These are phyloP conservation scores for Diaporthe eres DNA, from an alignment of 2,329 filamentous ascomycete species.

Conservation along the genomic window DNA sequence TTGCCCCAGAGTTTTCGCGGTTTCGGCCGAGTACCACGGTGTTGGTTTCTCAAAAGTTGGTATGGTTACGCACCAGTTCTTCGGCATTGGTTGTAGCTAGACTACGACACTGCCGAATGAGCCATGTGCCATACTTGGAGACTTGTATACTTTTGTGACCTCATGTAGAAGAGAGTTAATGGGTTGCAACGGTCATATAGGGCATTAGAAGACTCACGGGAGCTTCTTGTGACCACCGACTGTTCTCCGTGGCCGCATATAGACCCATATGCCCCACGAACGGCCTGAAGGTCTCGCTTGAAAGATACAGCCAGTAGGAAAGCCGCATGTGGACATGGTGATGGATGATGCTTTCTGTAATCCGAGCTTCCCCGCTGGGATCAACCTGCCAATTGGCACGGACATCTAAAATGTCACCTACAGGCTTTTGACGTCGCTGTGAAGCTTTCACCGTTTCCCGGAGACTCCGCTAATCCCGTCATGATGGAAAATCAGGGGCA, in stretches of 20 bases:
- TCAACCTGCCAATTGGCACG: conserved; percentile 6
- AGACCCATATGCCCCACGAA: not conserved
- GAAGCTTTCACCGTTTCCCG: conserved; percentile 14
- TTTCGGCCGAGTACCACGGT: not conserved
- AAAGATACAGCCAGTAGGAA: not conserved
- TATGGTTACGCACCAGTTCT: too few species aligned
- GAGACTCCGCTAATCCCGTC: not conserved
- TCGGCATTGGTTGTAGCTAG: not conserved
- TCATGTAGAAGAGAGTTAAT: too few species aligned
- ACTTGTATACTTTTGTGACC: too few species aligned
- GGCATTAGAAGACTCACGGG: not conserved
- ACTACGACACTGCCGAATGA: too few species aligned
- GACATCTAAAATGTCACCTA: conserved; percentile 4
- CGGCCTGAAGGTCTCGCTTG: not conserved
- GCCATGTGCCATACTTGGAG: rapidly evolving
- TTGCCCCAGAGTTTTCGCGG: too few species aligned
- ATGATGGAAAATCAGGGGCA: conserved; percentile 3
- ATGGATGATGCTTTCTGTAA: conserved; percentile 1
- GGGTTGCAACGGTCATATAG: too few species aligned
- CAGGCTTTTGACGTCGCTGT: not conserved
- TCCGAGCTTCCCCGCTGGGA: conserved; percentile 23
- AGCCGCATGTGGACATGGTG: not conserved
- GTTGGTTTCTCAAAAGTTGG: not conserved
- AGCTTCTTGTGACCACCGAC: not conserved
- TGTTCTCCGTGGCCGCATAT: not conserved